Conservation (phyloP, 441 rosid genomes). For the Codiaeum variegatum region DNA sequence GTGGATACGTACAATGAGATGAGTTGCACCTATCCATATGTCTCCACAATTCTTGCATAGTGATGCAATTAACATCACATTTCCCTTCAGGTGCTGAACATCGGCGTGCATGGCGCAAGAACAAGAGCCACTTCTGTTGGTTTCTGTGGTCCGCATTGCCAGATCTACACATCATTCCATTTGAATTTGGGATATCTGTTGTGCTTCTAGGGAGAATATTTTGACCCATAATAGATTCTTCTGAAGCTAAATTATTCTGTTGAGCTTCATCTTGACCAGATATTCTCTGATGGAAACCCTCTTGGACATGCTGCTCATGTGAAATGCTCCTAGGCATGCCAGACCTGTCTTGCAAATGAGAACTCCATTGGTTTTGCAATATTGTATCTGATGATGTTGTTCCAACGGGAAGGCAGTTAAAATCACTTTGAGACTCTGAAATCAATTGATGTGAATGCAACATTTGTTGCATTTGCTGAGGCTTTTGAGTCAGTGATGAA, state of each 20-base stretch:
- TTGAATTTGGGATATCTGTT: slow-evolving; percentile 42
- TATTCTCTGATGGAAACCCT: slow-evolving; percentile 75
- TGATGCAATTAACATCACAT: slow-evolving; percentile 70
- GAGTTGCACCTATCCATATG: slow-evolving; percentile 76
- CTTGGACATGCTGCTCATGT: slow-evolving; percentile 68
- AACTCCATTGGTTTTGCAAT: slow-evolving; percentile 55
- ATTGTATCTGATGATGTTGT: slow-evolving; percentile 50
- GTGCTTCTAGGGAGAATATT: slow-evolving; percentile 44
- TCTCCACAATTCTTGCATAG: slow-evolving; percentile 66
- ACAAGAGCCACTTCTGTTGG: slow-evolving; percentile 89
- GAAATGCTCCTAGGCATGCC: slow-evolving; percentile 44
- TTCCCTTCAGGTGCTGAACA: slow-evolving; percentile 91
- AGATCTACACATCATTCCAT: slow-evolving; percentile 44
- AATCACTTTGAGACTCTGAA: slow-evolving; percentile 55
- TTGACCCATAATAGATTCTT: slow-evolving; percentile 53
- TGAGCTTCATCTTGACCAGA: slow-evolving; percentile 80
- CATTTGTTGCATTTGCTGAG: slow-evolving; percentile 72
- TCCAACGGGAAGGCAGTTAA: slow-evolving; percentile 49
- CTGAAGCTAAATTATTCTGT: slow-evolving; percentile 60
- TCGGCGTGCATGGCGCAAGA: slow-evolving; percentile 84
- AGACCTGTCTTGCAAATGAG: slow-evolving; percentile 57
- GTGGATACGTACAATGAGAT: slow-evolving; percentile 67
- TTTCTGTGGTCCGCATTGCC: slow-evolving; percentile 61
- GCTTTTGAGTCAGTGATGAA: slow-evolving; percentile 52
- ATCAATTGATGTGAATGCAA: slow-evolving; percentile 57